Evolutionary conservation across 306 rosid species (phyloP), one percentile per base, ranked within the genome.

Genomic region (Begonia masoniana): DNA sequence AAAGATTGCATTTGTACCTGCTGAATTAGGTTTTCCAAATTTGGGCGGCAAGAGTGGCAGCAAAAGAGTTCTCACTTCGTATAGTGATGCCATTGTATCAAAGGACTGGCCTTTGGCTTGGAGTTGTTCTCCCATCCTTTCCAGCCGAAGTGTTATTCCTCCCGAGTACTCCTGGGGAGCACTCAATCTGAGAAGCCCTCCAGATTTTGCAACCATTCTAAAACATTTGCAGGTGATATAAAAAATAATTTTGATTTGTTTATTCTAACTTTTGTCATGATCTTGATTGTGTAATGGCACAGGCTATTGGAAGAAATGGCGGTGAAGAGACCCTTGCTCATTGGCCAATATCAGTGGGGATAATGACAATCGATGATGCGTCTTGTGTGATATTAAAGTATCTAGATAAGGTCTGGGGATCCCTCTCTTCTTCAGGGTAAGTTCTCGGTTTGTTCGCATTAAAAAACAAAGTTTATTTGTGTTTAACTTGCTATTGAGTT

Each of bases 271-370:
- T 39, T 5, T 39, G 51, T 9, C 24, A 52, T 36, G 36, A 50
- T 66, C 42, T 59, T 15, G 42, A 64, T 76, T 31, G 64, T 50
- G 55, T 60, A 60, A 55, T 73, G 61, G 43, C 61, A 15, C 64
- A 89, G 97, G 75, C 63, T 53, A 78, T 78, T 19, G 95, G 94
- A 54, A 82, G 75, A 65, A 82, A 80, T 73, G 94, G 97, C 36
- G 97, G 97, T 62, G 97, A 85, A 65, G 94, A 89, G 66, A 85
- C 94, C 52, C 95, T 89, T 69, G 75, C 97, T 73, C 97, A 89
- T 62, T 89, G 97, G 97, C 94, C 97, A 15, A 65, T 82, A 72
- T 75, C 83, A 36, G 70, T 86, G 53, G 87, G 91, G 68, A 69
- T 82, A 66, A 69, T 73, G 80, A 76, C 81, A 79, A 77, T 89